Base-by-base conservation (phyloP, 129 eudicot species). In the Pittosporum tobira region DNA sequence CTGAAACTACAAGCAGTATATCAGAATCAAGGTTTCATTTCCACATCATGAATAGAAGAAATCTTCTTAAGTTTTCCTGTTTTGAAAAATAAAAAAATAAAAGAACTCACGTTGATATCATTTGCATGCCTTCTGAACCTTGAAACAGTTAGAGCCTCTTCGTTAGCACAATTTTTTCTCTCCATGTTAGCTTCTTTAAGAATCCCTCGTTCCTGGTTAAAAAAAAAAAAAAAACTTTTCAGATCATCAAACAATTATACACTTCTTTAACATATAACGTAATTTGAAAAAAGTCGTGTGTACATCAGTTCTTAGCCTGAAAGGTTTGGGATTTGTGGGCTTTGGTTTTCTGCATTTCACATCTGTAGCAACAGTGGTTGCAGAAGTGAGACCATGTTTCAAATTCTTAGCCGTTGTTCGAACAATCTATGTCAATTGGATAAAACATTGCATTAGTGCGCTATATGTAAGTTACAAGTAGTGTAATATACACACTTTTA, bases 191-290 rank as follows among this genome's bases (percentile, higher is more conserved):
- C 95, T 81, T 85, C 98, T 48, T 79, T 86, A 19, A 85, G 95
- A 61, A 90, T 76, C 28, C 94, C 84, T 67, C 98, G 81, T 77
- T 90, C 98, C 98, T 90, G 80, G n/a, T n/a, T n/a, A n/a, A n/a
- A n/a, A n/a, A 14, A 48, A 62, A 62, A 43, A 3, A 0, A 19
- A 6, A 22, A 16, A 20, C 24, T 44, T 48, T 7, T 48, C 16
- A 48, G 47, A 48, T 62, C 5, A 29, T 8, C 46, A 31, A 21
- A 19, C 27, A 61, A 47, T 14, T 3, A 15, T 48, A 15, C 10
- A 20, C 47, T 36, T 15, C 38, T 19, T 48, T 4, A 54, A 63
- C 59, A 24, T 58, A 13, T 22, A 74, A 48, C 18, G 1, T 43
- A 37, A 46, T 42, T 13, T 61, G 60, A 22, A 36, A 25, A 57